phyloP scores from a whole-genome alignment of 2,329 filamentous ascomycete genomes.

The Gliomastix tumulicola region DNA sequence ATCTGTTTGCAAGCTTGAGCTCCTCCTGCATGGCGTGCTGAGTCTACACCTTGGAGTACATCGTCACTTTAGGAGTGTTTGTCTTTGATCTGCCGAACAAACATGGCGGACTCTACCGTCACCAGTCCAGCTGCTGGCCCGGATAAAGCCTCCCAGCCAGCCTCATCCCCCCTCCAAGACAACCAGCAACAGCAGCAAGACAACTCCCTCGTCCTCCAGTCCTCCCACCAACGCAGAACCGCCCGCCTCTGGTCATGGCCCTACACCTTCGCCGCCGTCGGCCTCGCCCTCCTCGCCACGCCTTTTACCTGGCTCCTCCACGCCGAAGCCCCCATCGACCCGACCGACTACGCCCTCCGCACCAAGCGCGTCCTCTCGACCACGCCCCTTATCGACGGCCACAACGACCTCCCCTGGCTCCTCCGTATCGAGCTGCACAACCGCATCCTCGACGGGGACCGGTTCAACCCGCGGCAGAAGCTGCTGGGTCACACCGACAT shows the following conservation, averaged over 20 bases:
- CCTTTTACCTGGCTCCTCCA: conserved; percentile 2
- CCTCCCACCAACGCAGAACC: too few relatives aligned
- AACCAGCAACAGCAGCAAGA: too few relatives aligned
- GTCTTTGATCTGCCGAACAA: too few relatives aligned
- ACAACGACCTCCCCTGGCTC: conserved; percentile 20
- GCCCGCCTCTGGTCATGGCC: background rate
- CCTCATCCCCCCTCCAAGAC: too few relatives aligned
- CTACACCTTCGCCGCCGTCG: background rate
- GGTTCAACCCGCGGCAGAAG: conserved; percentile 8
- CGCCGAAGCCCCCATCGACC: conserved; percentile 4
- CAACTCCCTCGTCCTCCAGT: too few relatives aligned
- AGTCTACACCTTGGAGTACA: too few relatives aligned
- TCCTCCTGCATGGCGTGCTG: too few relatives aligned
- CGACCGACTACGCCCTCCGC: conserved; percentile 7
- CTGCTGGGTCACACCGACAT: conserved; percentile 18
- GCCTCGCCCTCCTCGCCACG: background rate
- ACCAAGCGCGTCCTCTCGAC: conserved; percentile 6
- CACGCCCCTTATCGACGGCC: conserved; percentile 18
- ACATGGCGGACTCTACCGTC: too few relatives aligned
- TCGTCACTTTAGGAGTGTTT: too few relatives aligned
- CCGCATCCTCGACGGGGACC: conserved; percentile 12
- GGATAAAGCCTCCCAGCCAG: too few relatives aligned
- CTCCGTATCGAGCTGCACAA: conserved; percentile 20
- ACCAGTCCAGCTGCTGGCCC: too few relatives aligned
- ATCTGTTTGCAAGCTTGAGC: too few relatives aligned